phyloP scores from a whole-genome alignment of 139 green algal species.

The Tetraselmis chui region DNA sequence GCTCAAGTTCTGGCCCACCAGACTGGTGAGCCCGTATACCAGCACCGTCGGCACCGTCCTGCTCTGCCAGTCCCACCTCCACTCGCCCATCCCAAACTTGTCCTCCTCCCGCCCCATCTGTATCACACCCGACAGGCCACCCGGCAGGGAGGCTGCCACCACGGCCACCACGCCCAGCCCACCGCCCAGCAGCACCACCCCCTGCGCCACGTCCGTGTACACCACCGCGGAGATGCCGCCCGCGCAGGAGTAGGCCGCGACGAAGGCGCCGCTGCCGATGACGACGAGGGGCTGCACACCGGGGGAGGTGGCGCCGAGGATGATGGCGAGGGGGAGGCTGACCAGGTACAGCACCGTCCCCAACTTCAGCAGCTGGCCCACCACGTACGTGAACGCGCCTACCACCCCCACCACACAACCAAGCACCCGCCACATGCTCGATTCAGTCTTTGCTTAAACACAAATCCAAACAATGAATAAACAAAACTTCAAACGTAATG shows the following conservation, averaged over 20 bases:
- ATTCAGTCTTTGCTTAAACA: too few relatives aligned
- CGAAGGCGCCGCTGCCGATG: constrained; percentile 9
- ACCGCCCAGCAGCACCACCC: constrained; percentile 6
- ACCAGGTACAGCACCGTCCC: constrained; percentile 13
- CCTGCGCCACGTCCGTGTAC: constrained; percentile 18
- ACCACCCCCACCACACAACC: too few relatives aligned
- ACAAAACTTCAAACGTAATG: too few relatives aligned
- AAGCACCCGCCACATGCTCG: too few relatives aligned
- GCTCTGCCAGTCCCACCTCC: constrained; percentile 1
- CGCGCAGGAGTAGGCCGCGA: constrained; percentile 14
- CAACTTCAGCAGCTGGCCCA: constrained; percentile 17
- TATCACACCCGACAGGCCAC: neutral
- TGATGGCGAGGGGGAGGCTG: constrained; percentile 5
- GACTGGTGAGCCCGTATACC: constrained; percentile 1
- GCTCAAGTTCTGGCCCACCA: neutral
- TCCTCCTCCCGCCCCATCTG: neutral
- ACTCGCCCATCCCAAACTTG: constrained; percentile 6
- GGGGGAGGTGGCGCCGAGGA: constrained; percentile 1
- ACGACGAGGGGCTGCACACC: constrained; percentile 12
- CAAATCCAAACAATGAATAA: too few relatives aligned
- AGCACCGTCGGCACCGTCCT: constrained; percentile 12
- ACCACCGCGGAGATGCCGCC: constrained; percentile 19
- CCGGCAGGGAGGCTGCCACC: neutral
- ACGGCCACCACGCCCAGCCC: constrained; percentile 2
- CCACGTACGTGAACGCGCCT: constrained; percentile 10